These are phyloP conservation scores for Tremella mesenterica DNA, from an alignment of 768 basidiomycete genomes.

Conservation along the genomic window DNA sequence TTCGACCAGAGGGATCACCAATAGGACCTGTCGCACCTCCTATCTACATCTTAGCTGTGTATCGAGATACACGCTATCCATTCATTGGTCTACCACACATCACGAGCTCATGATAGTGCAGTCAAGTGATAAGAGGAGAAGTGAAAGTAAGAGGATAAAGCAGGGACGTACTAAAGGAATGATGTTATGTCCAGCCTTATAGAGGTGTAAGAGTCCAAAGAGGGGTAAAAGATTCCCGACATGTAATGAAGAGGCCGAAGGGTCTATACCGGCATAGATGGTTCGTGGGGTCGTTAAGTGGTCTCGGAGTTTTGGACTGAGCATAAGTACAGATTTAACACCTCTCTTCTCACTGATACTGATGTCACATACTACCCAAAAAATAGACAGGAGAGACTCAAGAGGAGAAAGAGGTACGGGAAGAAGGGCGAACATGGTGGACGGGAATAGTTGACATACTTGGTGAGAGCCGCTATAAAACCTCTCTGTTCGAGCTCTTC, in stretches of 20 bases:
- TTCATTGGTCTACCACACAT: no score
- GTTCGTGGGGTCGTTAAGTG: constrained; percentile 44
- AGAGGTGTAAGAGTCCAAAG: constrained; percentile 78
- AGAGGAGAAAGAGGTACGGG: neutral
- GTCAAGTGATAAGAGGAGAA: neutral
- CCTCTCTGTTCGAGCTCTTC: constrained; percentile 36
- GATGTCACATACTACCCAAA: no score
- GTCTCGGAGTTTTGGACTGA: constrained; percentile 26
- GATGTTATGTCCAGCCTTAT: constrained; percentile 67
- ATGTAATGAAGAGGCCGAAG: constrained; percentile 80
- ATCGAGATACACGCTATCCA: neutral
- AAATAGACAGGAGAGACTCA: no score
- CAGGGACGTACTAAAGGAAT: constrained; percentile 67
- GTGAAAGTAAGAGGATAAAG: constrained; percentile 3
- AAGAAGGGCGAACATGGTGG: neutral
- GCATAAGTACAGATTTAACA: no score
- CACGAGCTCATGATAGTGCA: neutral
- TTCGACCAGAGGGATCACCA: constrained; percentile 89
- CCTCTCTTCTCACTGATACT: no score
- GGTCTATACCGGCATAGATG: constrained; percentile 85
- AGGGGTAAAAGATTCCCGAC: constrained; percentile 88
- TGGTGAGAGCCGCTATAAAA: constrained; percentile 41
- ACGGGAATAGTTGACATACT: constrained; percentile 18
- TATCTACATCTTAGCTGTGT: constrained; percentile 52
- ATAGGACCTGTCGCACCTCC: constrained; percentile 94